A percentile compares a stretch with the other conserved stretches of the same genome.
These are phyloP conservation scores for Oehlia diaphana DNA, from an alignment of 192 early-diverging fungal genomes.

Conservation along the genomic window DNA sequence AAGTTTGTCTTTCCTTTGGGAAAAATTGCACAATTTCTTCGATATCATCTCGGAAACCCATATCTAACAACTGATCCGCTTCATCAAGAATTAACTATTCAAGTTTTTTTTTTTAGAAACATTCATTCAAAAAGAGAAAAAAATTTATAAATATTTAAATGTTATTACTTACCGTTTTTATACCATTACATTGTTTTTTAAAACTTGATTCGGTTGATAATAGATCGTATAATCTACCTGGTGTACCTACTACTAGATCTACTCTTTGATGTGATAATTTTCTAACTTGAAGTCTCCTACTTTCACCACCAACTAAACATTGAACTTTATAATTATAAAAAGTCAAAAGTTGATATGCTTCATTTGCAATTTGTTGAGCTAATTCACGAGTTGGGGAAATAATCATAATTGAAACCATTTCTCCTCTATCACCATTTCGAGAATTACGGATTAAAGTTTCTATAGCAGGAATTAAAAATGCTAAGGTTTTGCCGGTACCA, in stretches of 20 bases:
- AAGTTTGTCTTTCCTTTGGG: conserved; percentile 77
- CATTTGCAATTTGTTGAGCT: conserved; percentile 79
- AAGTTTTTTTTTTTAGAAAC: neutral
- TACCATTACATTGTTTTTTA: conserved; percentile 41
- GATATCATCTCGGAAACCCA: conserved; percentile 90
- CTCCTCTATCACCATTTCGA: conserved; percentile 33
- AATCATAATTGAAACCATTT: conserved; percentile 67
- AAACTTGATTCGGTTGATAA: conserved; percentile 56
- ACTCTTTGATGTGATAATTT: conserved; percentile 49
- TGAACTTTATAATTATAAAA: conserved; percentile 66
- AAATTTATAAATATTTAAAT: neutral
- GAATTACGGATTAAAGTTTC: conserved; percentile 64
- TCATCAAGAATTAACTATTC: conserved; percentile 85
- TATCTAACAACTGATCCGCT: conserved; percentile 91
- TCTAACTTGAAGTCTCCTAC: conserved; percentile 53
- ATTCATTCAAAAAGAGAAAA: neutral
- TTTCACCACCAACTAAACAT: conserved; percentile 79
- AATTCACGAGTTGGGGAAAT: conserved; percentile 92
- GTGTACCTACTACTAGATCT: conserved; percentile 94
- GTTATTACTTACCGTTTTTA: conserved; percentile 49
- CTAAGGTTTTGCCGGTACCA: conserved; percentile 95
- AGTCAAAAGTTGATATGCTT: conserved; percentile 65
- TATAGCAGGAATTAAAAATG: conserved; percentile 89
- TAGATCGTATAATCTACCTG: conserved; percentile 87
- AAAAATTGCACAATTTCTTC: conserved; percentile 62